Evolutionary conservation across 495 filamentous ascomycete species (phyloP).

Genomic region (Hyaloscypha variabilis): DNA sequence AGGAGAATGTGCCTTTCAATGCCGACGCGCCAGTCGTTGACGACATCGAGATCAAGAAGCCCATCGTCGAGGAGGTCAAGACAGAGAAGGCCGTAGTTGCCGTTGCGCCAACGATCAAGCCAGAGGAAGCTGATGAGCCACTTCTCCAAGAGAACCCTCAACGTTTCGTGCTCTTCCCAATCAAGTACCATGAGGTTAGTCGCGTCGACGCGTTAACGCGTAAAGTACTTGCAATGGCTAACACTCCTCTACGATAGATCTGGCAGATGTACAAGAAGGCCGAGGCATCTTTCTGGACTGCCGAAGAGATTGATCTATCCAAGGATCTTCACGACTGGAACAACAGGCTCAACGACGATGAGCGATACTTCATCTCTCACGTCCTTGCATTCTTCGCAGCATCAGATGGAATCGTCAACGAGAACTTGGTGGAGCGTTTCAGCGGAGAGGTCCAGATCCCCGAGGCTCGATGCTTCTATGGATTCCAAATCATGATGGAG

Average conservation of each 20-base stretch:
- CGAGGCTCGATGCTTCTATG: constrained; percentile 99
- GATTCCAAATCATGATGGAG: constrained; percentile 99
- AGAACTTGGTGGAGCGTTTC: constrained; percentile 98
- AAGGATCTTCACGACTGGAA: constrained; percentile 99
- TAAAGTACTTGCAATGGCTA: constrained; percentile 56
- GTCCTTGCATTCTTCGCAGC: constrained; percentile 99
- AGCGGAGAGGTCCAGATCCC: constrained; percentile 95
- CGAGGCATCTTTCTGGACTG: constrained; percentile 99
- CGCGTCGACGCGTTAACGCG: constrained; percentile 61
- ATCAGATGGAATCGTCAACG: constrained; percentile 99
- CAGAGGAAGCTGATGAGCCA: constrained; percentile 81
- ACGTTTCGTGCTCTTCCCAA: constrained; percentile 96
- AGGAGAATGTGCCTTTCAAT: constrained; percentile 78
- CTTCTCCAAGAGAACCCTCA: constrained; percentile 94
- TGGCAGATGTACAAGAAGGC: constrained; percentile 99
- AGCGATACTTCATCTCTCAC: constrained; percentile 97
- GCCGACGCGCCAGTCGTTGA: constrained; percentile 57
- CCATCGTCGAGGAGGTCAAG: constrained; percentile 53
- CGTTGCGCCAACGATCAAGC: constrained; percentile 64
- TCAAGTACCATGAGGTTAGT: constrained; percentile 98
- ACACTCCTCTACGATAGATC: constrained; percentile 60
- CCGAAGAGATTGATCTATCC: constrained; percentile 97
- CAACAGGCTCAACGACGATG: constrained; percentile 93
- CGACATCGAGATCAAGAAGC: constrained; percentile 52
- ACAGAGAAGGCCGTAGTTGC: constrained; percentile 40